These are phyloP conservation scores for Cutaneotrichosporon sp. DNA, from an alignment of 1,284 basidiomycete species.

Conservation along the genomic window DNA sequence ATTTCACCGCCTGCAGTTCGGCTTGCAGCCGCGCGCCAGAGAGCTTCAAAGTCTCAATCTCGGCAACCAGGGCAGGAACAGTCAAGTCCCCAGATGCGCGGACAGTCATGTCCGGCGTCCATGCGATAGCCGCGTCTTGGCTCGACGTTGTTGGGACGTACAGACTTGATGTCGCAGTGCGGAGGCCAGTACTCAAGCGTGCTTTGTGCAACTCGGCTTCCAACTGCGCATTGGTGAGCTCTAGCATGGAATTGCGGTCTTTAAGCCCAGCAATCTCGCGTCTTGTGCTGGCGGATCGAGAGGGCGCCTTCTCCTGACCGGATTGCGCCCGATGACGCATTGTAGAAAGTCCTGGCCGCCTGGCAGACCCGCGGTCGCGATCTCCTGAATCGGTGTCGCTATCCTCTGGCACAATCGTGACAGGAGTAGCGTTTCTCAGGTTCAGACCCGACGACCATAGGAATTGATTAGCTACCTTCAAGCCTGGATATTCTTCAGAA, in stretches of 20 bases:
- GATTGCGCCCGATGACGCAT: background rate
- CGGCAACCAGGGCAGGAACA: slow-evolving; percentile 6
- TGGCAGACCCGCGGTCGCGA: background rate
- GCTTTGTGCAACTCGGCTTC: background rate
- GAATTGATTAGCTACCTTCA: too few species aligned
- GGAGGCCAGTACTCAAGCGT: background rate
- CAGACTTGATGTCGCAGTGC: background rate
- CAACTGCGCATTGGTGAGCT: background rate
- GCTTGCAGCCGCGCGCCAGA: background rate
- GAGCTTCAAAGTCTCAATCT: slow-evolving; percentile 8
- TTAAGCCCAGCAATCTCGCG: background rate
- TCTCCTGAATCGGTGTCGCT: too few species aligned
- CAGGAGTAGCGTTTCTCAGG: too few species aligned
- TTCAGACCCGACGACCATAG: too few species aligned
- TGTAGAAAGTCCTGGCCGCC: background rate
- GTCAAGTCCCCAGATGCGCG: background rate
- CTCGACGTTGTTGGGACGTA: background rate
- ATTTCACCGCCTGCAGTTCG: slow-evolving; percentile 4
- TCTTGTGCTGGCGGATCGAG: background rate
- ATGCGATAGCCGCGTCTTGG: slow-evolving; percentile 1
- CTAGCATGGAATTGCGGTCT: slow-evolving; percentile 1
- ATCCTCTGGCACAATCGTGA: too few species aligned
- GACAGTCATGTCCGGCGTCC: background rate
- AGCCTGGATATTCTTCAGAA: too few species aligned
- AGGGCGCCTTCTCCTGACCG: background rate